Conservation (phyloP, 306 rosid species). For the Acacia confusa region DNA sequence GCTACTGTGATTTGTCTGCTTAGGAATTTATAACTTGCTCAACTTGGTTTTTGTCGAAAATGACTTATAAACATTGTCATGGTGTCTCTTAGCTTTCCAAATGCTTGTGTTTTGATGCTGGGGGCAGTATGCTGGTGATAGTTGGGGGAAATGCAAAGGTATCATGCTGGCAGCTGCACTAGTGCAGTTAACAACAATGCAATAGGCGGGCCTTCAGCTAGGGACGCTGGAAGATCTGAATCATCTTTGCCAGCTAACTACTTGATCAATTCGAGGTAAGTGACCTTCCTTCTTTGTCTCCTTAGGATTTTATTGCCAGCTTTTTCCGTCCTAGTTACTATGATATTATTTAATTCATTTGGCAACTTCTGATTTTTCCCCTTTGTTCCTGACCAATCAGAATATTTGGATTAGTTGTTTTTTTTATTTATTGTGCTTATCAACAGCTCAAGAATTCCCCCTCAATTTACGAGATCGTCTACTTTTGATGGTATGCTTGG, state of each 20-base stretch:
- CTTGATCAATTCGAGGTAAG: conserved; percentile 70
- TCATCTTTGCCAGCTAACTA: conserved; percentile 74
- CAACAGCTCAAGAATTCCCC: background rate
- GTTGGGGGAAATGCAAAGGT: conserved; percentile 90
- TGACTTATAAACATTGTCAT: conserved; percentile 19
- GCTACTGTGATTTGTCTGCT: conserved; percentile 7
- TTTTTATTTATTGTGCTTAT: background rate
- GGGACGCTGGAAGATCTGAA: conserved; percentile 84
- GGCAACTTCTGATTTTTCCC: conserved; percentile 1
- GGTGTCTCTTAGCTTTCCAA: conserved; percentile 43
- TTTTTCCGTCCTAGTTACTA: background rate
- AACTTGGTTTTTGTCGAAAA: conserved; percentile 28
- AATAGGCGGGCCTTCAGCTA: conserved; percentile 73
- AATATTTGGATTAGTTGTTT: conserved; percentile 1
- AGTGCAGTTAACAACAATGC: conserved; percentile 88
- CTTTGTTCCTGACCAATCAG: background rate
- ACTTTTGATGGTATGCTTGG: conserved; percentile 5
- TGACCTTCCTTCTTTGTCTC: conserved; percentile 10
- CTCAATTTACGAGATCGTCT: background rate
- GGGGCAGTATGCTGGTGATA: conserved; percentile 89
- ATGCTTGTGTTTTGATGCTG: conserved; percentile 61
- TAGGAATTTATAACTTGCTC: conserved; percentile 9
- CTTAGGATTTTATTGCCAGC: background rate
- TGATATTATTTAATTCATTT: conserved; percentile 6
- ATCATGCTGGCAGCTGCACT: conserved; percentile 82